These are phyloP conservation scores for Candida neerlandica DNA, from an alignment of 1,139 yeast species.

Conservation along the genomic window DNA sequence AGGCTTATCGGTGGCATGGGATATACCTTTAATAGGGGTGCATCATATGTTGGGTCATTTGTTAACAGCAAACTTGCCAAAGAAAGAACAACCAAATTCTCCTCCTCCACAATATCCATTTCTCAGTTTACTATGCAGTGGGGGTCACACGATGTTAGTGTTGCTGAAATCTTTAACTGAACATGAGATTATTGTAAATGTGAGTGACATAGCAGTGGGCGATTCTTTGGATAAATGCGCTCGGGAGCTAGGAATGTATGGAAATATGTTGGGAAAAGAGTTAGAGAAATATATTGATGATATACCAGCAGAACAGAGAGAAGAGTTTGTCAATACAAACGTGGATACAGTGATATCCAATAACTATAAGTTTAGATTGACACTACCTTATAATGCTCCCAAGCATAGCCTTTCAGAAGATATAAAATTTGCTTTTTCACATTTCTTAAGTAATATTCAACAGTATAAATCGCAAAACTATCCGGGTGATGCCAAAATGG, in stretches of 20 bases:
- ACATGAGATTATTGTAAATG: conserved; percentile 75
- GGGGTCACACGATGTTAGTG: conserved; percentile 94
- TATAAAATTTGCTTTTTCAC: conserved; percentile 61
- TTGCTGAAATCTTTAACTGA: conserved; percentile 58
- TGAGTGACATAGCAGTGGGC: conserved; percentile 89
- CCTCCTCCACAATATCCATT: conserved; percentile 69
- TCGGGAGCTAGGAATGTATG: conserved; percentile 74
- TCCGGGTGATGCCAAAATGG: conserved; percentile 15
- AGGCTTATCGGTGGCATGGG: conserved; percentile 80
- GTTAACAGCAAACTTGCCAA: conserved; percentile 62
- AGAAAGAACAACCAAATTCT: conserved; percentile 33
- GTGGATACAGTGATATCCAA: conserved; percentile 24
- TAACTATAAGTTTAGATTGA: conserved; percentile 33
- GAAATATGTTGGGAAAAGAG: conserved; percentile 85
- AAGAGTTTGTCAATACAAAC: conserved; percentile 23
- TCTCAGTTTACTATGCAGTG: conserved; percentile 78
- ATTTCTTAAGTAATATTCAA: conserved; percentile 64
- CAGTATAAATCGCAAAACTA: conserved; percentile 19
- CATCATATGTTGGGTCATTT: conserved; percentile 97
- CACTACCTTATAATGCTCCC: conserved; percentile 38
- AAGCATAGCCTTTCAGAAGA: conserved; percentile 33
- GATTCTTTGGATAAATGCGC: conserved; percentile 95
- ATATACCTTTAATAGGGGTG: conserved; percentile 79
- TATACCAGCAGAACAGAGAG: conserved; percentile 24
- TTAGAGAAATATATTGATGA: conserved; percentile 59